phyloP scores from a whole-genome alignment of 108 stramenopile species.

The Nitzschia sp. region DNA sequence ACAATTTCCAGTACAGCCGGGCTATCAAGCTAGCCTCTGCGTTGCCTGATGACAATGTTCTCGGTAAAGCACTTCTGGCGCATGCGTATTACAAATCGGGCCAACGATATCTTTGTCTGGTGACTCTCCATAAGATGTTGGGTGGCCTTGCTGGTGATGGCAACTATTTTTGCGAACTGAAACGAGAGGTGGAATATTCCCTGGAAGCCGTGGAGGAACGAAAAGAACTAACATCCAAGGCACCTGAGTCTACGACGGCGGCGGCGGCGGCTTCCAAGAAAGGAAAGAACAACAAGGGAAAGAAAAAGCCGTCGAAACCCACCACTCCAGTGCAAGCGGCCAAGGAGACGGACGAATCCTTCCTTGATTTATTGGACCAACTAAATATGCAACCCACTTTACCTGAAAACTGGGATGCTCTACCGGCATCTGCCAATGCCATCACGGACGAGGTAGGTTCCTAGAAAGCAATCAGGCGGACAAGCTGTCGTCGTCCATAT shows the following conservation, averaged over 20 bases:
- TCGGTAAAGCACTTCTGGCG: constrained; percentile 61
- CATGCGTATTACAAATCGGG: constrained; percentile 64
- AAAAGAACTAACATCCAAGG: neutral
- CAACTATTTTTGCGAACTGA: constrained; percentile 35
- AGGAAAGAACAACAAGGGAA: constrained; percentile 40
- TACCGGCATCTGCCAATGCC: constrained; percentile 13
- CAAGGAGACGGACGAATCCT: constrained; percentile 1
- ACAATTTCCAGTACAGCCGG: constrained; percentile 58
- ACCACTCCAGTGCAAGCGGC: constrained; percentile 1
- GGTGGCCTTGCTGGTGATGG: constrained; percentile 5
- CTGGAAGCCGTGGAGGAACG: constrained; percentile 7
- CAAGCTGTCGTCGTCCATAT: neutral
- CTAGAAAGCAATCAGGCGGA: neutral
- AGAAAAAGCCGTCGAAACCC: constrained; percentile 21
- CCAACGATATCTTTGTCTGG: constrained; percentile 50
- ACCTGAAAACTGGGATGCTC: constrained; percentile 31
- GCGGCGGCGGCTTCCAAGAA: constrained; percentile 27
- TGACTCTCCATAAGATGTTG: constrained; percentile 44
- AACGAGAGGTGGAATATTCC: constrained; percentile 30
- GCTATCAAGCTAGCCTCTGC: constrained; percentile 67
- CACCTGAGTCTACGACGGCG: constrained; percentile 3
- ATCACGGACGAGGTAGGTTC: constrained; percentile 38
- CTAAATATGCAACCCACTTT: constrained; percentile 26
- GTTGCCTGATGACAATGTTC: constrained; percentile 35
- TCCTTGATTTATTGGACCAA: constrained; percentile 35